phyloP scores from a whole-genome alignment of 2,329 filamentous ascomycete species.

The Endocalyx cinctus region DNA sequence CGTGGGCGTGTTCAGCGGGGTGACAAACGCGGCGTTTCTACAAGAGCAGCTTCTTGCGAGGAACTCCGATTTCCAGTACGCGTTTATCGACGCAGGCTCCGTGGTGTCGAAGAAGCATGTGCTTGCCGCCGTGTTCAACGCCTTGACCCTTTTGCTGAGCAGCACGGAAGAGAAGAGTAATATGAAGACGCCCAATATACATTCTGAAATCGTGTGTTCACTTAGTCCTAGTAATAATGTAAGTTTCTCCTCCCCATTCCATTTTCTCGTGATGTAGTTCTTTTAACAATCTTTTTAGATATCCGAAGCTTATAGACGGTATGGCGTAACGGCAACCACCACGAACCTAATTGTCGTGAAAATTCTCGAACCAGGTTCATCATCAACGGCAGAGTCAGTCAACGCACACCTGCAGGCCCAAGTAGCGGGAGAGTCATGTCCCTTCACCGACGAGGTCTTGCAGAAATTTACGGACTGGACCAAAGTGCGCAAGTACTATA shows the following conservation, averaged over 20 bases:
- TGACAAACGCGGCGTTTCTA: slow-evolving; percentile 73
- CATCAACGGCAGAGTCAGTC: slow-evolving; percentile 41
- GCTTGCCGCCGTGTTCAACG: slow-evolving; percentile 71
- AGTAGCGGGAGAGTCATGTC: slow-evolving; percentile 56
- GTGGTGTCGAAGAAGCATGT: slow-evolving; percentile 70
- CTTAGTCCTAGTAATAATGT: slow-evolving; percentile 82
- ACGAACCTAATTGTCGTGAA: slow-evolving; percentile 77
- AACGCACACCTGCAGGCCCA: slow-evolving; percentile 52
- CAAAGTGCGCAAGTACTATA: slow-evolving; percentile 81
- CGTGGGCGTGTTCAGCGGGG: slow-evolving; percentile 68
- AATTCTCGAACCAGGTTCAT: slow-evolving; percentile 43
- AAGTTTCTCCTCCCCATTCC: slow-evolving; percentile 16
- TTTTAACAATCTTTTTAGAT: slow-evolving; percentile 55
- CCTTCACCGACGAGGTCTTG: slow-evolving; percentile 62
- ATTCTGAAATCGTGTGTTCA: slow-evolving; percentile 81
- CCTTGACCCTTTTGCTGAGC: slow-evolving; percentile 62
- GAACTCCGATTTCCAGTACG: slow-evolving; percentile 86
- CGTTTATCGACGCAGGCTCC: slow-evolving; percentile 80
- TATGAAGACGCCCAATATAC: slow-evolving; percentile 77
- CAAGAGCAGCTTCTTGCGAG: slow-evolving; percentile 79
- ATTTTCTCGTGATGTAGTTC: slow-evolving; percentile 7
- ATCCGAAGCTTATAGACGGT: slow-evolving; percentile 82
- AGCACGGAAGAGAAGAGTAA: no score
- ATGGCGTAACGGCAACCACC: slow-evolving; percentile 71
- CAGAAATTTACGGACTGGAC: slow-evolving; percentile 55